phyloP scores from a whole-genome alignment of 257 asterid genomes.

The Solanum ossicruentum region DNA sequence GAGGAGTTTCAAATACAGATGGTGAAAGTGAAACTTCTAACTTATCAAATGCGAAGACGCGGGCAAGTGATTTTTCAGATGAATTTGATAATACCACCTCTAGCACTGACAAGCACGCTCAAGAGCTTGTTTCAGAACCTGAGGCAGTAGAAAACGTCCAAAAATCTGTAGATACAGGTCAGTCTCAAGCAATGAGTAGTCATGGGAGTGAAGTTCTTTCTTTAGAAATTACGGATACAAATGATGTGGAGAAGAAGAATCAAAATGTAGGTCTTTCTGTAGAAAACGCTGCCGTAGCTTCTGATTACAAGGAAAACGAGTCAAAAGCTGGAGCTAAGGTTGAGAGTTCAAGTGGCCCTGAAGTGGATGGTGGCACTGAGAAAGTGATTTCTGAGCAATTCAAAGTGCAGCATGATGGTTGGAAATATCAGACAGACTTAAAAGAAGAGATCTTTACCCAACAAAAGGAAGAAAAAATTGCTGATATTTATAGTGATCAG shows the following conservation, averaged over 20 bases:
- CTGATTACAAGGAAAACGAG: slow-evolving; percentile 23
- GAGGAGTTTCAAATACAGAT: slow-evolving; percentile 4
- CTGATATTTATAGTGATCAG: slow-evolving; percentile 26
- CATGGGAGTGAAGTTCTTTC: slow-evolving; percentile 14
- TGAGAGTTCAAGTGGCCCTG: slow-evolving; percentile 18
- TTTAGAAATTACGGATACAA: slow-evolving; percentile 15
- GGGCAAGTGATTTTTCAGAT: slow-evolving; percentile 20
- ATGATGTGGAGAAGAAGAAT: slow-evolving; percentile 9
- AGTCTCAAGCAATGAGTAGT: slow-evolving; percentile 11
- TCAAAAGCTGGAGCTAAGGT: slow-evolving; percentile 26
- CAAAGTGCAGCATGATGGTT: slow-evolving; percentile 24
- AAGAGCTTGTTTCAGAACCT: slow-evolving; percentile 25
- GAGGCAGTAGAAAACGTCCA: slow-evolving; percentile 26
- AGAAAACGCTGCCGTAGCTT: slow-evolving; percentile 12
- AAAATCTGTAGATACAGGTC: slow-evolving; percentile 18
- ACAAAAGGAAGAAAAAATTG: slow-evolving; percentile 4
- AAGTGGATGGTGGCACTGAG: slow-evolving; percentile 29
- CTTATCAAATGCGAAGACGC: slow-evolving; percentile 20
- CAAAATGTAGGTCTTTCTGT: slow-evolving; percentile 18
- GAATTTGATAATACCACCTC: slow-evolving; percentile 18
- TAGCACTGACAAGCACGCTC: slow-evolving; percentile 25
- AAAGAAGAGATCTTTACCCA: slow-evolving; percentile 9
- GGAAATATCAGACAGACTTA: slow-evolving; percentile 6
- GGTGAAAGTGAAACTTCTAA: slow-evolving; percentile 21
- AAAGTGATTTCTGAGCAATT: slow-evolving; percentile 15